A percentile compares a stretch with the other conserved stretches of the same genome.
phyloP scores from a whole-genome alignment of 2,329 filamentous ascomycete genomes.

The Cryphonectria nitschkei region DNA sequence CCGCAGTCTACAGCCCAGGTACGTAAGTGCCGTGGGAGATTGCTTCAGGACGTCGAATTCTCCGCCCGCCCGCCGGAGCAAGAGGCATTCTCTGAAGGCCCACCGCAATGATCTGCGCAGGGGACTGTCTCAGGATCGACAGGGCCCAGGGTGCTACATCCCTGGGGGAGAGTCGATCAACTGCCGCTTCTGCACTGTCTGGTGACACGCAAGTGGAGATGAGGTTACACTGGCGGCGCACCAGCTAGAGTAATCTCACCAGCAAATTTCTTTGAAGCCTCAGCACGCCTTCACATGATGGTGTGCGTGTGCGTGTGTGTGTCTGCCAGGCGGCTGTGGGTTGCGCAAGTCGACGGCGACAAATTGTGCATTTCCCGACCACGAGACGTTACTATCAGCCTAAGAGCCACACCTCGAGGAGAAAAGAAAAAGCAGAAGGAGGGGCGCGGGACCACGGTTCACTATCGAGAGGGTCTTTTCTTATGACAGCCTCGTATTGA shows the following conservation, averaged over 20 bases:
- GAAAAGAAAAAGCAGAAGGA: not conserved
- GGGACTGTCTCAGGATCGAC: slow-evolving; percentile 21
- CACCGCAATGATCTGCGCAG: slow-evolving; percentile 17
- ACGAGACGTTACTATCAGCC: not conserved
- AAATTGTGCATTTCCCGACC: slow-evolving; percentile 1
- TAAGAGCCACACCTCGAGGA: not conserved
- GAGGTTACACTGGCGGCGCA: slow-evolving; percentile 3
- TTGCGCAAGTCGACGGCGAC: not conserved
- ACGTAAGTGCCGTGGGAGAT: slow-evolving; percentile 8
- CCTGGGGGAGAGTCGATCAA: slow-evolving; percentile 8
- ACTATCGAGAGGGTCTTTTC: not conserved
- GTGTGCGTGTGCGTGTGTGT: not conserved
- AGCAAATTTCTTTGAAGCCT: slow-evolving; percentile 8
- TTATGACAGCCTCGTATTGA: slow-evolving; percentile 9
- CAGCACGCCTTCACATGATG: not conserved
- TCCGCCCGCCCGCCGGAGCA: not conserved
- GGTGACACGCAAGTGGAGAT: slow-evolving; percentile 4
- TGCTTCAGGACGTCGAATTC: slow-evolving; percentile 5
- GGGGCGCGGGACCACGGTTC: not conserved
- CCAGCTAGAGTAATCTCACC: not conserved
- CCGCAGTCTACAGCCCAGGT: not conserved
- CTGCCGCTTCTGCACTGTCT: slow-evolving; percentile 10
- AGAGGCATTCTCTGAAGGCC: not conserved
- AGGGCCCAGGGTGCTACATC: not conserved
- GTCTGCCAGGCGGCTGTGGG: not conserved